These are phyloP conservation scores for Blastobotrys terrestris DNA, from an alignment of 805 yeast genomes.

Conservation along the genomic window DNA sequence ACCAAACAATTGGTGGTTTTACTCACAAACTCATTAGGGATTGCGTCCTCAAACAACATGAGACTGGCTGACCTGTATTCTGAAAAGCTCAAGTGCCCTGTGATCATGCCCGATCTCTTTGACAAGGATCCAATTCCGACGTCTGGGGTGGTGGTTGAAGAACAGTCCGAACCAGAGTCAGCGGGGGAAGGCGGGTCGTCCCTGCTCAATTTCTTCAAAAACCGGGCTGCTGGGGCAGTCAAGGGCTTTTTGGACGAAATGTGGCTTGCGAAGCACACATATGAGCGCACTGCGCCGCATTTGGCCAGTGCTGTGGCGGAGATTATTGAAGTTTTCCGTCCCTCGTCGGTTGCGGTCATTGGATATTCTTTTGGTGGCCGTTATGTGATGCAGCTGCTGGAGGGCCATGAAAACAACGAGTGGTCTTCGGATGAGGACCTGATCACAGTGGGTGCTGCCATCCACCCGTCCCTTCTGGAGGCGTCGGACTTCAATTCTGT, in stretches of 20 bases:
- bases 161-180: background rate
- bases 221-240: slow-evolving; percentile 23
- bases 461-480: slow-evolving; percentile 28
- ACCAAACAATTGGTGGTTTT: slow-evolving; percentile 17
- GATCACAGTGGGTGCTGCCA: slow-evolving; percentile 24
- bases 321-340: slow-evolving; percentile 25
- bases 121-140: slow-evolving; percentile 26
- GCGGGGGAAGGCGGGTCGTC: background rate
- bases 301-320: slow-evolving; percentile 24
- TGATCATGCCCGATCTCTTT: slow-evolving; percentile 29
- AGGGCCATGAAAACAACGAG: slow-evolving; percentile 19
- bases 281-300: slow-evolving; percentile 25
- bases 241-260: slow-evolving; percentile 31
- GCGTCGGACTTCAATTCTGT: slow-evolving; percentile 24
- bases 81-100: slow-evolving; percentile 22
- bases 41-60: slow-evolving; percentile 26
- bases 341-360: slow-evolving; percentile 25
- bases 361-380: slow-evolving; percentile 32
- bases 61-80: slow-evolving; percentile 28
- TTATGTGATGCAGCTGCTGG: slow-evolving; percentile 27
- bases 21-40: slow-evolving; percentile 30
- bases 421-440: slow-evolving; percentile 24
- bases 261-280: slow-evolving; percentile 32
- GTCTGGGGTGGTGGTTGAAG: slow-evolving; percentile 15
- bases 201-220: slow-evolving; percentile 15